phyloP scores from a whole-genome alignment of 1,284 basidiomycete species.

The Trametes polyzona region DNA sequence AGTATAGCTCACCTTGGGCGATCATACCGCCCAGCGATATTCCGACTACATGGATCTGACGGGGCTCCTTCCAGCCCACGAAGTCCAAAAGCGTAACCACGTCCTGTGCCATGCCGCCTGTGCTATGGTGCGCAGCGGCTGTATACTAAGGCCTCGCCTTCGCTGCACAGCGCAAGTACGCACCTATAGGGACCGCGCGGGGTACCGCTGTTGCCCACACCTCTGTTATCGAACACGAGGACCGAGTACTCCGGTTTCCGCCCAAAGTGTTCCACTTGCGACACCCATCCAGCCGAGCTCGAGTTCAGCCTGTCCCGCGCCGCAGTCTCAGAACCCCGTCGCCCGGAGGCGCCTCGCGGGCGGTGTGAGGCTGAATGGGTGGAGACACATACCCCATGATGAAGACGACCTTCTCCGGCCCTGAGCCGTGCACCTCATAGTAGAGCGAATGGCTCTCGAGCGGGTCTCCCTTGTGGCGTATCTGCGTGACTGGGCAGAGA shows the following conservation, averaged over 20 bases:
- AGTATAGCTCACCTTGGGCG: constrained; percentile 58
- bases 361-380: neutral
- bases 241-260: constrained; percentile 55
- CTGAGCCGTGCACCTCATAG: constrained; percentile 74
- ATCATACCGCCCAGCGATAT: constrained; percentile 89
- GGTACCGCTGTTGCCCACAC: constrained; percentile 78
- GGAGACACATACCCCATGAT: constrained; percentile 62
- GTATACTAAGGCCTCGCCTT: neutral
- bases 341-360: neutral
- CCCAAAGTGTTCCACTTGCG: constrained; percentile 64
- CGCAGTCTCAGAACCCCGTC: neutral
- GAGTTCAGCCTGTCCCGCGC: constrained; percentile 52
- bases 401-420: constrained; percentile 66
- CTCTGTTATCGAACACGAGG: constrained; percentile 88
- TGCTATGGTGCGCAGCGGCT: constrained; percentile 44
- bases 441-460: constrained; percentile 74
- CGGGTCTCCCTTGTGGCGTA: constrained; percentile 51
- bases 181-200: constrained; percentile 73
- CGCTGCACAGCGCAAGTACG: constrained; percentile 20
- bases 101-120: constrained; percentile 82
- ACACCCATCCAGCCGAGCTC: constrained; percentile 64
- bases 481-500: constrained; percentile 68
- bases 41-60: constrained; percentile 76
- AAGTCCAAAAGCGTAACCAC: constrained; percentile 70
- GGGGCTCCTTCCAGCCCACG: constrained; percentile 70